Conservation (phyloP, 192 early-diverging fungal genomes). For the Chytriomyces sp. region DNA sequence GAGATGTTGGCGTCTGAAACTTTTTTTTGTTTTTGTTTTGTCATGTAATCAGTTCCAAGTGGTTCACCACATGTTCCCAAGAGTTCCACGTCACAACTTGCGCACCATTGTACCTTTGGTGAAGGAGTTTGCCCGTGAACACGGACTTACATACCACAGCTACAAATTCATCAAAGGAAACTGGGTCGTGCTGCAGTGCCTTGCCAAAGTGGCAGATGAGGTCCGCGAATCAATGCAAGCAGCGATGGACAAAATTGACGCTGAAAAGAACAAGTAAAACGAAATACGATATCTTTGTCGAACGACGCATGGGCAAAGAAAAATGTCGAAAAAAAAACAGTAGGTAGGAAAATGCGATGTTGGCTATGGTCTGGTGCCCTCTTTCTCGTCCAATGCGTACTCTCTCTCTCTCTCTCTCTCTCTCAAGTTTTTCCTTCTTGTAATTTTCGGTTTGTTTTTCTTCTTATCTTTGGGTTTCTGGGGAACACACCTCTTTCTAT, state of each 20-base stretch:
- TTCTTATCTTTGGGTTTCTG: no score
- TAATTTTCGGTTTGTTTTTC: no score
- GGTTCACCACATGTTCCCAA: conserved; percentile 95
- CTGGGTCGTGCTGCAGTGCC: conserved; percentile 69
- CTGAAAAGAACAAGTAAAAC: neutral
- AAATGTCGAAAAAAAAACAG: conserved; percentile 1
- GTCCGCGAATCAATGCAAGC: conserved; percentile 41
- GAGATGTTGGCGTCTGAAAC: no score
- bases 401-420: no score
- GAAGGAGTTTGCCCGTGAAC: conserved; percentile 72
- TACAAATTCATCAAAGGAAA: conserved; percentile 86
- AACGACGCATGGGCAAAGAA: neutral
- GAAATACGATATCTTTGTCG: no score
- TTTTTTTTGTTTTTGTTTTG: conserved; percentile 3
- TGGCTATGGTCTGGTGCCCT: neutral
- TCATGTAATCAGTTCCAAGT: conserved; percentile 72
- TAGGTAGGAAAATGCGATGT: neutral
- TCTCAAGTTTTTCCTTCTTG: no score
- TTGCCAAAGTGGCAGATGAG: conserved; percentile 82
- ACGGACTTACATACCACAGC: conserved; percentile 76
- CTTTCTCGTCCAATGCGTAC: no score
- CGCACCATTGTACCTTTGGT: conserved; percentile 73
- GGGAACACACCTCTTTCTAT: no score
- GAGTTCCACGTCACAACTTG: conserved; percentile 90
- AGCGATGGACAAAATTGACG: neutral